Evolutionary conservation across 768 basidiomycete genomes (phyloP).

Genomic region (Hirschioporus abietinus): DNA sequence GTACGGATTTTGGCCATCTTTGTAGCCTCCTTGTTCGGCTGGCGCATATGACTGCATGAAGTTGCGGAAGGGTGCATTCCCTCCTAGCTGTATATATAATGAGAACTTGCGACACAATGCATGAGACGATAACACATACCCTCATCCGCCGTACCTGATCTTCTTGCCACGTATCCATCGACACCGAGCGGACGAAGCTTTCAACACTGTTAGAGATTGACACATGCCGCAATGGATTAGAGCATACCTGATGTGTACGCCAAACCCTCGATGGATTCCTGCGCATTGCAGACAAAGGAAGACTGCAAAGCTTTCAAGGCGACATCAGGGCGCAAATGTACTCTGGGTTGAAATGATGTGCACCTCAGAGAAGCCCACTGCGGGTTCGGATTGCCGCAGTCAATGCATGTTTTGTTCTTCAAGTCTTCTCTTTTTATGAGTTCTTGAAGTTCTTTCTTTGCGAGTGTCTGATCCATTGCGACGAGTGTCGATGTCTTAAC

Average conservation of each 20-base stretch:
- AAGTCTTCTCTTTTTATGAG: conserved; percentile 69
- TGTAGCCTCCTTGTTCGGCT: conserved; percentile 64
- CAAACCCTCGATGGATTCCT: conserved; percentile 82
- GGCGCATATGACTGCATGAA: conserved; percentile 73
- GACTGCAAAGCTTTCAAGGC: conserved; percentile 60
- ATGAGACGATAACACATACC: conserved; percentile 38
- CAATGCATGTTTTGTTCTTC: conserved; percentile 72
- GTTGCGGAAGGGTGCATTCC: conserved; percentile 75
- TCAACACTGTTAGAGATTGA: conserved; percentile 14
- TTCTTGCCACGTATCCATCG: conserved; percentile 95
- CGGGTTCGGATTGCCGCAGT: conserved; percentile 86
- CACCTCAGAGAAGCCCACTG: conserved; percentile 91
- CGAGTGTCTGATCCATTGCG: conserved; percentile 53
- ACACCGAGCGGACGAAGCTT: conserved; percentile 88
- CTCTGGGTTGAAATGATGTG: conserved; percentile 10
- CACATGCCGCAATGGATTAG: neutral
- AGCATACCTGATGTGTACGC: conserved; percentile 79
- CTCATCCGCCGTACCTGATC: conserved; percentile 89
- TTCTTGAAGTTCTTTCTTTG: conserved; percentile 67
- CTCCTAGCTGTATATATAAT: conserved; percentile 58
- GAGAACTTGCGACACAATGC: conserved; percentile 11
- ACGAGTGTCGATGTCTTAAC: neutral
- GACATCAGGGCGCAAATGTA: neutral
- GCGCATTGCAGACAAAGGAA: conserved; percentile 92
- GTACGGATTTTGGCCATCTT: conserved; percentile 51